Evolutionary conservation across 495 filamentous ascomycete species (phyloP).

Genomic region (Copromyces sp.): DNA sequence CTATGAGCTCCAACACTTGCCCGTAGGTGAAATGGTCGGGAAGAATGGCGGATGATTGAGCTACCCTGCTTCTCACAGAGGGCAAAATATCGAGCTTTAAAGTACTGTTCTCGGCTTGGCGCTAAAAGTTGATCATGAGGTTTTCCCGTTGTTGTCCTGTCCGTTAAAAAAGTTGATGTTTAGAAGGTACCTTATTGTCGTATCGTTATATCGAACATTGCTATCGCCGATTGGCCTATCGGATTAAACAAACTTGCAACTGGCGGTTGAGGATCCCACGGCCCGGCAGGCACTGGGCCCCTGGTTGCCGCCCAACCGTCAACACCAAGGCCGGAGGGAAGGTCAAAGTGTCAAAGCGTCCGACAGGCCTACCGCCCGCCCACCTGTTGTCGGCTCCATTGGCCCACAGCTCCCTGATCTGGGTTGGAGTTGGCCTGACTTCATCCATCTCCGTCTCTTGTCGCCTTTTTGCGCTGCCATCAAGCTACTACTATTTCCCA

Average conservation of each 20-base stretch:
- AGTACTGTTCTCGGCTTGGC: not conserved
- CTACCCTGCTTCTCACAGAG: not conserved
- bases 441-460: not conserved
- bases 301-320: not conserved
- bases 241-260: constrained; percentile 6
- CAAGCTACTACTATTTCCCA: not conserved
- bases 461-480: not conserved
- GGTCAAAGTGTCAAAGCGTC: not conserved
- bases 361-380: not conserved
- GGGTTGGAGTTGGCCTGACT: not conserved
- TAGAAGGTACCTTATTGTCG: not conserved
- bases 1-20: not conserved
- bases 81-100: not conserved
- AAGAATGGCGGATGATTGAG: not conserved
- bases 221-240: constrained; percentile 9
- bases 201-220: not conserved
- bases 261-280: not conserved
- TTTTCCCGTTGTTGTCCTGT: not conserved
- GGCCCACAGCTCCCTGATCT: not conserved
- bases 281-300: not conserved
- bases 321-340: not conserved
- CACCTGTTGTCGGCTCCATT: not conserved
- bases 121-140: not conserved
- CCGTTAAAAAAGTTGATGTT: not conserved
- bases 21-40: not conserved